phyloP scores from a whole-genome alignment of 2,329 filamentous ascomycete species.

The Sarocladiaceae sp. region DNA sequence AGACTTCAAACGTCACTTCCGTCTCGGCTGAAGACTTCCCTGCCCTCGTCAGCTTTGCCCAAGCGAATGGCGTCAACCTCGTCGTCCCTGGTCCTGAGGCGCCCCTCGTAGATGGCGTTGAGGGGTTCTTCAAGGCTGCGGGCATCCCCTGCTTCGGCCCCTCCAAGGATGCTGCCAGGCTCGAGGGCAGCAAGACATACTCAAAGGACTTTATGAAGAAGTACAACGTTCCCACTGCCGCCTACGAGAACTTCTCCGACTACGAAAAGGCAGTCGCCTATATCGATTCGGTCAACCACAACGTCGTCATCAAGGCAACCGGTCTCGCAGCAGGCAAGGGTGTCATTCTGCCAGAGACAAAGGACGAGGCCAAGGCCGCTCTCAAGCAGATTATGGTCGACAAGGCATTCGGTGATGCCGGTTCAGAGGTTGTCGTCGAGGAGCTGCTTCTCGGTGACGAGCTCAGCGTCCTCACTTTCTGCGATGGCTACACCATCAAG shows the following conservation, averaged over 20 bases:
- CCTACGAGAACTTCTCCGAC: constrained; percentile 81
- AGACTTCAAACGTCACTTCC: constrained; percentile 63
- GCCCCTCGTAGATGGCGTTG: constrained; percentile 86
- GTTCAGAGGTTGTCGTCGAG: constrained; percentile 90
- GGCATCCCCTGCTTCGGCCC: constrained; percentile 83
- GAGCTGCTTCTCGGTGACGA: constrained; percentile 90
- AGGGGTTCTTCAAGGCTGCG: constrained; percentile 68
- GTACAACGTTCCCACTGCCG: constrained; percentile 82
- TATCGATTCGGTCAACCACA: constrained; percentile 62
- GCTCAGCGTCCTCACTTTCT: constrained; percentile 84
- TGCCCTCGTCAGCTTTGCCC: constrained; percentile 67
- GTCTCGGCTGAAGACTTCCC: constrained; percentile 73
- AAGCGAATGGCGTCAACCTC: constrained; percentile 67
- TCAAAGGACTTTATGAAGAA: constrained; percentile 97
- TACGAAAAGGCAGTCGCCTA: constrained; percentile 69
- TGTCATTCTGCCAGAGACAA: constrained; percentile 78
- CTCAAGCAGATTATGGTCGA: constrained; percentile 87
- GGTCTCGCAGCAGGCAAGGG: constrained; percentile 93
- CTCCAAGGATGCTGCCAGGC: constrained; percentile 71
- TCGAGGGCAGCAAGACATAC: constrained; percentile 97
- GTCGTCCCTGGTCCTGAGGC: constrained; percentile 88
- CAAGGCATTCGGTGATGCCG: constrained; percentile 78
- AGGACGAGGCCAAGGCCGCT: constrained; percentile 74
- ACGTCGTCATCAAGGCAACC: constrained; percentile 88
- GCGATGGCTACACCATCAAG: constrained; percentile 77